Conservation (phyloP, 495 filamentous ascomycete genomes). For the Aspergillus panamensis region DNA sequence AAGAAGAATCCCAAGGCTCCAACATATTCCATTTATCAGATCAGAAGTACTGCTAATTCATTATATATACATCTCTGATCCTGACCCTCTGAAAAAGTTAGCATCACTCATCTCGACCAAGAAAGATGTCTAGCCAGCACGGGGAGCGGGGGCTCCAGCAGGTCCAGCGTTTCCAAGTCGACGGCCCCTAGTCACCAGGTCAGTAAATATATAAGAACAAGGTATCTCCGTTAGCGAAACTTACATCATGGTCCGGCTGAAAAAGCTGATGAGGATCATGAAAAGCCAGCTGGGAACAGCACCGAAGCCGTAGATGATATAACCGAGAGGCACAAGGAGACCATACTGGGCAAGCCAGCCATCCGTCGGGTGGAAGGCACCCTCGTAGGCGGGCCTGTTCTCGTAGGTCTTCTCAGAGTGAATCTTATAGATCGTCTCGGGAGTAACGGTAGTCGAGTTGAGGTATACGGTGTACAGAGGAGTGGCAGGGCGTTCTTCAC, state of each 20-base stretch:
- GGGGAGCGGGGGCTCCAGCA: slow-evolving; percentile 23
- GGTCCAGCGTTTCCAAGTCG: slow-evolving; percentile 34
- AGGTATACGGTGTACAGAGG: slow-evolving; percentile 56
- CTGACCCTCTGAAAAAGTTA: slow-evolving; percentile 18
- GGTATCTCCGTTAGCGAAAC: slow-evolving; percentile 30
- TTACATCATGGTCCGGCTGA: slow-evolving; percentile 85
- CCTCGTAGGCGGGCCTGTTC: slow-evolving; percentile 57
- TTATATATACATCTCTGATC: slow-evolving; percentile 32
- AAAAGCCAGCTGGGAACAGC: slow-evolving; percentile 65
- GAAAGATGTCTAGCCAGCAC: slow-evolving; percentile 24
- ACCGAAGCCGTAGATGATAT: slow-evolving; percentile 57
- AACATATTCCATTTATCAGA: slow-evolving; percentile 20
- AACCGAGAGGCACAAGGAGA: slow-evolving; percentile 64
- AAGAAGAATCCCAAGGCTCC: slow-evolving; percentile 15
- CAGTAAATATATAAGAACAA: slow-evolving; percentile 14
- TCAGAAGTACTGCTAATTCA: slow-evolving; percentile 20
- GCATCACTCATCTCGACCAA: slow-evolving; percentile 15
- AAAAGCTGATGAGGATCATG: slow-evolving; percentile 77
- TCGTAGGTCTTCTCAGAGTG: slow-evolving; percentile 60
- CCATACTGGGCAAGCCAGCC: slow-evolving; percentile 63
- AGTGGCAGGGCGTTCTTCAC: slow-evolving; percentile 37
- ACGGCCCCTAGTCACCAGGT: slow-evolving; percentile 34
- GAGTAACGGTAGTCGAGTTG: slow-evolving; percentile 62
- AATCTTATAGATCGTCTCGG: slow-evolving; percentile 59
- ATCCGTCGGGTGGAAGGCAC: slow-evolving; percentile 76